Evolutionary conservation across 768 basidiomycete genomes (phyloP), one percentile per base, ranked within the genome.

Genomic region (Kwoniella mangroviensis): DNA sequence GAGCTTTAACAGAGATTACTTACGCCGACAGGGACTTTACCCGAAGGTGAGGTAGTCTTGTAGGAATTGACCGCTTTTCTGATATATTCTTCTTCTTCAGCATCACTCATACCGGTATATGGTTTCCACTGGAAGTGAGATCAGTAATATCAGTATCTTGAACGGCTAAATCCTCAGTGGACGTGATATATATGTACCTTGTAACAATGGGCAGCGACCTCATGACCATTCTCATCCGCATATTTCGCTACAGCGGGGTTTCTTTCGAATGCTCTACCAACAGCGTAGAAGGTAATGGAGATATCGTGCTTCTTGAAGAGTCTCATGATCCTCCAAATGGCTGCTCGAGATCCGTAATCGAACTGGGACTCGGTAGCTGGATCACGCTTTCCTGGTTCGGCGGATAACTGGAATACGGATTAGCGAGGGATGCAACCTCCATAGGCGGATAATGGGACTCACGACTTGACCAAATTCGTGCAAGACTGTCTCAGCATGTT

Each of bases 251-350:
- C 63, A 3, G 67, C 71, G 0, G 66, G 71, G 64, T 76, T 76
- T 5, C 73, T 53, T 63, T 82, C 79, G 60, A 80, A 79, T 0
- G 79, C 76, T 55, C 74, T 56, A 9, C 70, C 81, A 13, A 82
- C 81, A 22, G 79, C 78, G 62, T 79, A 82, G 63, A 76, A 79
- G 3, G 81, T 82, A 55, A 79, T 74, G 0, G 79, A 77, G 59
- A 80, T 79, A 34, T 74, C 53, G 73, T 77, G 73, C 68, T 75
- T 73, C 54, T 74, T 68, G 69, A 79, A 78, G 4, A 78, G 63
- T 11, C 68, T 34, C 69, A 78, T 72, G 53, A 78, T 69, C 28
- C 80, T 70, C 80, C 80, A 81, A 34, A 81, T 72, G 15, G 68
- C 78, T 19, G 72, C 79, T 13, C 81, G 73, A 13, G 79, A 65